These are phyloP conservation scores for Boletus tomentosulus DNA, from an alignment of 768 basidiomycete genomes.

Conservation along the genomic window DNA sequence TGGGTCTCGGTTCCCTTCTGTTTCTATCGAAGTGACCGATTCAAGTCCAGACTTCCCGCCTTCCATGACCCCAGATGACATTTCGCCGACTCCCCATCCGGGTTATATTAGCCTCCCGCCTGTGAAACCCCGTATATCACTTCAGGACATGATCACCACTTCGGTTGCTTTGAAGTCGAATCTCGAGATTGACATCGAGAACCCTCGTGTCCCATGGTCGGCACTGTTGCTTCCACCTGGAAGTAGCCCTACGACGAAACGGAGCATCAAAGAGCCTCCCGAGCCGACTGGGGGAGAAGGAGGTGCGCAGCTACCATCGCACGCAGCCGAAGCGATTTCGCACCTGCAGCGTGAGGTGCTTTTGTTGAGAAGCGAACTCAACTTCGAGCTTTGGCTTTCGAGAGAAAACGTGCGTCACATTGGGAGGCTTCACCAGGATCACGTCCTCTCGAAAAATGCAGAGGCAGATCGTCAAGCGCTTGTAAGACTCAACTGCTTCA, in stretches of 20 bases:
- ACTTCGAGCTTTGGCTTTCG: constrained; percentile 81
- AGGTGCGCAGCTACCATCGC: constrained; percentile 35
- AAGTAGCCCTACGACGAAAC: constrained; percentile 26
- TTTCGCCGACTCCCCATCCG: constrained; percentile 29
- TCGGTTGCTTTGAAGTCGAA: constrained; percentile 73
- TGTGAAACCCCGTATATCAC: constrained; percentile 42
- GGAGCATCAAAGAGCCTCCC: constrained; percentile 10
- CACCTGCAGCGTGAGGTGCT: constrained; percentile 72
- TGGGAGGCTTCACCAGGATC: constrained; percentile 72
- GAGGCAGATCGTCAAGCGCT: constrained; percentile 80
- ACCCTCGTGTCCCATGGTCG: constrained; percentile 51
- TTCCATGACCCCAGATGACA: constrained; percentile 19
- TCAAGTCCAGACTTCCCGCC: constrained; percentile 5
- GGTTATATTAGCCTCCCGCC: constrained; percentile 35
- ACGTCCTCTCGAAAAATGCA: constrained; percentile 65
- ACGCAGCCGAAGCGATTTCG: constrained; percentile 63
- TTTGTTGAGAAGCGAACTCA: constrained; percentile 73
- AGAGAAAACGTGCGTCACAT: constrained; percentile 80
- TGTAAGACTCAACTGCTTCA: constrained; percentile 41
- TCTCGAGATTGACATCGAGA: constrained; percentile 55
- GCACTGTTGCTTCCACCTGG: constrained; percentile 38
- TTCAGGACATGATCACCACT: constrained; percentile 72
- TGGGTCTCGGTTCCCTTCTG: constrained; percentile 33
- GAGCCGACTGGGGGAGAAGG: constrained; percentile 13
- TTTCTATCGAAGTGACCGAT: background rate